Base-by-base conservation (phyloP, 116 monocot genomes). In the Iris pallida region DNA sequence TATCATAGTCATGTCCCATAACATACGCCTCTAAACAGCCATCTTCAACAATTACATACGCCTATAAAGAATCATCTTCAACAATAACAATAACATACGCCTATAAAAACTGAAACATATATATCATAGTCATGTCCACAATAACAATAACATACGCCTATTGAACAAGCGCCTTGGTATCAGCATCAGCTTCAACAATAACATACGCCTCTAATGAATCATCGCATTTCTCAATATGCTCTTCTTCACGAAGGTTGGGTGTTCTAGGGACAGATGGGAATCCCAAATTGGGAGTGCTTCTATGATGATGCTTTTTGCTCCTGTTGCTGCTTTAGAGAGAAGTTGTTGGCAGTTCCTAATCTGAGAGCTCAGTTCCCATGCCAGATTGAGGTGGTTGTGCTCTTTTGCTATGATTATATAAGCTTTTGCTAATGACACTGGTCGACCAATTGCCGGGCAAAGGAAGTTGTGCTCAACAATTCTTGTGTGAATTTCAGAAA, bases 401-500 rank as follows among this genome's bases (percentile, higher is more conserved):
- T 88, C 92, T 72, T 88, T 92, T 6, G 86, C 88, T 59, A 88
- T 79, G 30, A 92, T 73, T 20, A 86, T 53, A 60, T 88, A 92
- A 59, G 92, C 81, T 71, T 92, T 92, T 45, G 88, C 89, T 20
- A 92, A 77, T 17, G 77, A 71, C 78, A 92, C 71, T 92, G 86
- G 47, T 86, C 92, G 20, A 70, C 75, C 54, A 92, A 68, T 72
- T 92, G 88, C 53, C 86, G 59, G 30, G 86, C 69, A 66, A 68
- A 70, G 13, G 92, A 92, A 5, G 80, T 83, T 9, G 78, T 64
- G 67, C 83, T 75, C 55, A 86, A 47, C 48, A 92, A 68, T 68
- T 92, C 86, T 71, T 61, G 64, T 20, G 80, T 85, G 53, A 85
- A 57, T 55, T 52, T 80, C 75, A 51, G 20, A 5, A 44, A 65